These are phyloP conservation scores for Trichoderma oligosporum DNA, from an alignment of 2,329 filamentous ascomycete genomes.

Conservation along the genomic window DNA sequence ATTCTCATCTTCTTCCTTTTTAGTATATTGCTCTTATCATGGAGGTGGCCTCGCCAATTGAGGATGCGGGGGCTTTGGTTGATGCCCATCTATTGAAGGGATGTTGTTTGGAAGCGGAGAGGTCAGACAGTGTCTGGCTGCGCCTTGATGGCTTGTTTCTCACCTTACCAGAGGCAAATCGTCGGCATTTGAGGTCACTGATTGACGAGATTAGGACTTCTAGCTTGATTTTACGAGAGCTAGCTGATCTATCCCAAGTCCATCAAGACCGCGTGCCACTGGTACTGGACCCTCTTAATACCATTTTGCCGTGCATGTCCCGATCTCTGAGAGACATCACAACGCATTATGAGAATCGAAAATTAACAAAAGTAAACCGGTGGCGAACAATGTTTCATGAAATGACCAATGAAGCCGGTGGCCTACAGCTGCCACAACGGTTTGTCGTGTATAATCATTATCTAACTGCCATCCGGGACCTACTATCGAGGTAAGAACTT, in stretches of 20 bases:
- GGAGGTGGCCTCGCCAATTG: conserved; percentile 21
- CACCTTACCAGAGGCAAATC: conserved; percentile 42
- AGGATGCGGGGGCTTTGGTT: conserved; percentile 28
- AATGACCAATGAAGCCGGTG: conserved; percentile 51
- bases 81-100: conserved; percentile 45
- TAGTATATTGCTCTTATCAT: conserved; percentile 13
- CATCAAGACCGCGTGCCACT: conserved; percentile 48
- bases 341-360: conserved; percentile 48
- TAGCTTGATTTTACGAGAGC: conserved; percentile 47
- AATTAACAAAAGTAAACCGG: conserved; percentile 44
- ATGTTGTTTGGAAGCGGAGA: conserved; percentile 53
- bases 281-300: conserved; percentile 53
- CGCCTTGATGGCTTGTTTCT: conserved; percentile 48
- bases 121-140: conserved; percentile 46
- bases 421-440: conserved; percentile 48
- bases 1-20: neutral
- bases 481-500: conserved; percentile 48
- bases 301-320: conserved; percentile 54
- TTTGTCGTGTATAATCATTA: conserved; percentile 57
- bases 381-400: conserved; percentile 58
- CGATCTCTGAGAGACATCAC: conserved; percentile 53
- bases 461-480: conserved; percentile 45
- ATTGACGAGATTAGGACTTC: conserved; percentile 46
- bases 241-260: conserved; percentile 52
- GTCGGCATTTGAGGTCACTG: conserved; percentile 46